These are phyloP conservation scores for Ormosia semicastrata DNA, from an alignment of 306 rosid genomes.

Conservation along the genomic window DNA sequence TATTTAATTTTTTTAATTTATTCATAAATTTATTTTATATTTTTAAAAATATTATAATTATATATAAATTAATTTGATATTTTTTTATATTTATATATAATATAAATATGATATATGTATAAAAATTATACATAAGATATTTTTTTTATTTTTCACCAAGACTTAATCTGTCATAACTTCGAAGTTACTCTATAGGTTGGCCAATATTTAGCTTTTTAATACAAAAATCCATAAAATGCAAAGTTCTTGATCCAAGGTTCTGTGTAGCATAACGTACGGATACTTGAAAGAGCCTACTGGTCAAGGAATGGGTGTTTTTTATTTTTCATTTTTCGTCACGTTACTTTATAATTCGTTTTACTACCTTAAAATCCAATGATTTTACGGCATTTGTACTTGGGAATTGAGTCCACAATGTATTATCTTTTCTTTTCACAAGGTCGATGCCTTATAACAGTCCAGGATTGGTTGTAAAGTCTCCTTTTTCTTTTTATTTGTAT, in stretches of 20 bases:
- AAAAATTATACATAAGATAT: too few species aligned
- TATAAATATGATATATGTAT: too few species aligned
- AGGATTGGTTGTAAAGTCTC: slow-evolving; percentile 30
- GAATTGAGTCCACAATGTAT: neutral
- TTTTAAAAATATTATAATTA: too few species aligned
- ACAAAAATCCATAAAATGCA: neutral
- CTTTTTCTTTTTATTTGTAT: too few species aligned
- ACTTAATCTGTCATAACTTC: slow-evolving; percentile 15
- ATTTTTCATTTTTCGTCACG: neutral
- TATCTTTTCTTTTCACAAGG: slow-evolving; percentile 1
- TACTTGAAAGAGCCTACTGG: neutral
- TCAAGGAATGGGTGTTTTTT: neutral
- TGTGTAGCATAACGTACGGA: slow-evolving; percentile 18
- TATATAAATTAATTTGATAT: too few species aligned
- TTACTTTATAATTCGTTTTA: slow-evolving; percentile 3
- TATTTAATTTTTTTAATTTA: too few species aligned
- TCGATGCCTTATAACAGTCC: slow-evolving; percentile 20
- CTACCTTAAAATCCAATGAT: slow-evolving; percentile 1
- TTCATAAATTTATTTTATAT: too few species aligned
- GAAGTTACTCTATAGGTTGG: neutral
- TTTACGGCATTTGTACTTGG: neutral
- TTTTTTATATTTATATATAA: too few species aligned
- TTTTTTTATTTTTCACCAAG: too few species aligned
- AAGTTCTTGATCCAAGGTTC: slow-evolving; percentile 12
- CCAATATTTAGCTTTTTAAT: neutral